Evolutionary conservation across 164 flowering plant species (phyloP).

Genomic region (Stephania yunnanensis): DNA sequence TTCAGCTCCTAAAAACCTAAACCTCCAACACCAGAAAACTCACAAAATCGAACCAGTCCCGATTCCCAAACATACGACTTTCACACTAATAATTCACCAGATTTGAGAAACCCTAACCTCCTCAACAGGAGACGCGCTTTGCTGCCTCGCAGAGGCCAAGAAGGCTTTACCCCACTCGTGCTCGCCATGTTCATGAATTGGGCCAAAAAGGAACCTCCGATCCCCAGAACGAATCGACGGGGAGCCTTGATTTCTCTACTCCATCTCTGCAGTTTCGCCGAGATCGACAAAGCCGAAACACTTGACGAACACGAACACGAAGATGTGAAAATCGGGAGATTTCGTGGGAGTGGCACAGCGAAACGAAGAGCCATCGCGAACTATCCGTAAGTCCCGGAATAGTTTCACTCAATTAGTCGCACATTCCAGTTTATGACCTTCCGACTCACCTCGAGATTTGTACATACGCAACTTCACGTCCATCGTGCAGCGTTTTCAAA

Average conservation of each 20-base stretch:
- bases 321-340: conserved; percentile 4
- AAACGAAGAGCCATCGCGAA: conserved; percentile 12
- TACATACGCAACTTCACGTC: too few relatives aligned
- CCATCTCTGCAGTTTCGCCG: conserved; percentile 13
- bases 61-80: too few relatives aligned
- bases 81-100: too few relatives aligned
- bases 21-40: too few relatives aligned
- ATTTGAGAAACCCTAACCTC: conserved; percentile 33
- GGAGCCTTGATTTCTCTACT: conserved; percentile 11
- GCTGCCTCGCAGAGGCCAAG: conserved; percentile 57
- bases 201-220: conserved; percentile 48
- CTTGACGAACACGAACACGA: not conserved
- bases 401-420: too few relatives aligned
- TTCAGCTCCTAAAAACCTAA: too few relatives aligned
- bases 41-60: too few relatives aligned
- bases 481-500: too few relatives aligned
- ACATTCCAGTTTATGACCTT: too few relatives aligned
- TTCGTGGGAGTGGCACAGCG: not conserved
- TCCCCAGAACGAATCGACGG: conserved; percentile 52
- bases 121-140: conserved; percentile 37
- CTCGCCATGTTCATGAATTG: conserved; percentile 49
- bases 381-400: not conserved
- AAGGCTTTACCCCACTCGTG: conserved; percentile 36
- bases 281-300: conserved; percentile 2
- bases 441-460: too few relatives aligned